These are phyloP conservation scores for Guillardia theta DNA, from an alignment of 78 protist genomes.

Conservation along the genomic window DNA sequence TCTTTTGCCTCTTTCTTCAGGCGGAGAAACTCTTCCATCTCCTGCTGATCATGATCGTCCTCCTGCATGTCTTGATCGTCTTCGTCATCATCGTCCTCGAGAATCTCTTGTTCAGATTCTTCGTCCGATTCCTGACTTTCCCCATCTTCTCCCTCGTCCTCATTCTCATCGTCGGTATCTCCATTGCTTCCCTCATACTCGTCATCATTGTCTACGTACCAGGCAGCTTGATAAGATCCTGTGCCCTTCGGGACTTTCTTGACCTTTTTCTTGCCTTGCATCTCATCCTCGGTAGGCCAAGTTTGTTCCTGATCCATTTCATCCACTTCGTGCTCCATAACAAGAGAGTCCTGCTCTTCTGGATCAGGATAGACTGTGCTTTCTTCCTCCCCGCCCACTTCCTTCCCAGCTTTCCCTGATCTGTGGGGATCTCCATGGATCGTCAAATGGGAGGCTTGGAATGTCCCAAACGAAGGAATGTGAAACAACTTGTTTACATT, in stretches of 20 bases:
- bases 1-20: slow-evolving; percentile 44
- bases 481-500: no score
- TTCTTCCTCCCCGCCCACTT: no score
- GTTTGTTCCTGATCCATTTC: slow-evolving; percentile 57
- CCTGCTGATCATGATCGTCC: not conserved
- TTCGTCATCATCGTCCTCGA: not conserved
- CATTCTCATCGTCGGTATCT: not conserved
- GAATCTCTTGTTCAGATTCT: not conserved
- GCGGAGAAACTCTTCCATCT: not conserved
- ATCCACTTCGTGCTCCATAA: no score
- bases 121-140: not conserved
- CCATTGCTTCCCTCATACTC: not conserved
- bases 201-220: no score
- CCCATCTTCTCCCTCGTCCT: slow-evolving; percentile 5
- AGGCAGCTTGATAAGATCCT: slow-evolving; percentile 75
- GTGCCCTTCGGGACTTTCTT: slow-evolving; percentile 77
- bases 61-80: not conserved
- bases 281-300: slow-evolving; percentile 76
- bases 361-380: no score
- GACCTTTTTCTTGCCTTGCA: not conserved
- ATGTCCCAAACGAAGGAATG: no score
- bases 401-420: no score
- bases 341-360: no score
- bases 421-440: no score
- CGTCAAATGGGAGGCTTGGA: no score